Base-by-base conservation (phyloP, 2,329 filamentous ascomycete genomes). In the Lomentospora prolificans region DNA sequence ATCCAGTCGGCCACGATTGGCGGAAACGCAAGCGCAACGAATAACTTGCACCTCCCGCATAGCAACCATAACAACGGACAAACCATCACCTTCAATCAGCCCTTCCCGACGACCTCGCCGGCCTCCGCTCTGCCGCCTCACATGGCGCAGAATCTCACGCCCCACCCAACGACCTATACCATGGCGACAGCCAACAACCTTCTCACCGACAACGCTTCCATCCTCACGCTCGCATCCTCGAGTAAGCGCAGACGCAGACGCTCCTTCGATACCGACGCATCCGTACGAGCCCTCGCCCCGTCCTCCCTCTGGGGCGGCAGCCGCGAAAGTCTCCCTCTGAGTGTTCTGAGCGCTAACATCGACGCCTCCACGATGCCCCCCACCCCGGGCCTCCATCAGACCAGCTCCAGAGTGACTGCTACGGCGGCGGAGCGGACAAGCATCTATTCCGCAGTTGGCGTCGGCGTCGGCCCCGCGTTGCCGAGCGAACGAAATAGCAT, bases 261-360 rank as follows among this genome's bases (percentile, higher is more conserved):
- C 58, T 91, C 87, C 28, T 84, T 92, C 70, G 89, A 94, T 67
- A 94, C 89, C 0, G 87, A 94, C 66, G 89, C 89, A 4, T 92
- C 87, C 0, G 87, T 94, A 39, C 86, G 89, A 46, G 89, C 89
- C 2, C 73, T 95, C n/a, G 87, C 89, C 1, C 89, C 89, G 0
- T 89, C 86, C 0, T 91, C 87, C 0, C 76, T 92, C 3, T 94
- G 87, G 77, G 89, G 89, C 48, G 88, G 88, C 46, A 90, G 86
- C 64, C 83, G 88, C 58, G 89, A 94, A 69, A 88, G 84, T 46
- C 76, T 94, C 1, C 89, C 89, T 0, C 75, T 94, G 25, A 90
- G 86, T 64, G 84, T 92, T 4, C 76, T 94, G 33, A 90, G 86
- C 64, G 80, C 84, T 57, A 90, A 85, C 64, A 74, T 86, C 31